Percentiles rank a stretch among this genome's conserved stretches.
phyloP scores from a whole-genome alignment of 2,329 filamentous ascomycete species.

The Neopestalotiopsis rosae region DNA sequence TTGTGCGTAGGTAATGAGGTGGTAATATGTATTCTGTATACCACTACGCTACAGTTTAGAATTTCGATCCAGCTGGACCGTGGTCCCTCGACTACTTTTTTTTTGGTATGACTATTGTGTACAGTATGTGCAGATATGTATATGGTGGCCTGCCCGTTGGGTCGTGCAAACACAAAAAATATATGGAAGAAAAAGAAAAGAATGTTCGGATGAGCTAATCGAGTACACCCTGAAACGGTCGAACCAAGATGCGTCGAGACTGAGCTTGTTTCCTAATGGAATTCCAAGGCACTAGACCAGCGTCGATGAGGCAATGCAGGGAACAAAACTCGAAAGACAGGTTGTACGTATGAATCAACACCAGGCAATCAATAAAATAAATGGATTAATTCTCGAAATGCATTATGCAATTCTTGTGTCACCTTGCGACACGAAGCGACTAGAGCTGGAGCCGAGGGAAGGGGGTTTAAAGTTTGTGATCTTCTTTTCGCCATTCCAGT shows the following conservation, averaged over 20 bases:
- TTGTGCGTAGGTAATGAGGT: slow-evolving; percentile 3
- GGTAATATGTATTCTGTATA: not conserved
- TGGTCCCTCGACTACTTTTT: not conserved
- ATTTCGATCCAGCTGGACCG: not conserved
- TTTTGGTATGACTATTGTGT: not conserved
- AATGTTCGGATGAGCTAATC: slow-evolving; percentile 12
- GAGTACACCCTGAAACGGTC: slow-evolving; percentile 14
- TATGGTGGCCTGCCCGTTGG: not conserved
- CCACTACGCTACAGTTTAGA: not conserved
- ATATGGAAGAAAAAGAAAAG: not conserved
- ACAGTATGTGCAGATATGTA: not conserved
- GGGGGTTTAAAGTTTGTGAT: not conserved
- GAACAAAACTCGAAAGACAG: not conserved
- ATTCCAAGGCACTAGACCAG: not conserved
- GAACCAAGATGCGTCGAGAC: slow-evolving; percentile 10
- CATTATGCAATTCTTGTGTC: slow-evolving; percentile 17
- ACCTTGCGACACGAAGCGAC: slow-evolving; percentile 4
- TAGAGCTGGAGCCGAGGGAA: not conserved
- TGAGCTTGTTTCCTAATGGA: slow-evolving; percentile 7
- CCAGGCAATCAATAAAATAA: not conserved
- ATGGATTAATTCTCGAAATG: not conserved
- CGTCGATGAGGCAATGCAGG: slow-evolving; percentile 10
- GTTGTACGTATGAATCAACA: not conserved
- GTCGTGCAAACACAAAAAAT: not conserved
- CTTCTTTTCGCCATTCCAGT: not conserved